phyloP scores from a whole-genome alignment of 257 asterid genomes.

The Gentiana dahurica region DNA sequence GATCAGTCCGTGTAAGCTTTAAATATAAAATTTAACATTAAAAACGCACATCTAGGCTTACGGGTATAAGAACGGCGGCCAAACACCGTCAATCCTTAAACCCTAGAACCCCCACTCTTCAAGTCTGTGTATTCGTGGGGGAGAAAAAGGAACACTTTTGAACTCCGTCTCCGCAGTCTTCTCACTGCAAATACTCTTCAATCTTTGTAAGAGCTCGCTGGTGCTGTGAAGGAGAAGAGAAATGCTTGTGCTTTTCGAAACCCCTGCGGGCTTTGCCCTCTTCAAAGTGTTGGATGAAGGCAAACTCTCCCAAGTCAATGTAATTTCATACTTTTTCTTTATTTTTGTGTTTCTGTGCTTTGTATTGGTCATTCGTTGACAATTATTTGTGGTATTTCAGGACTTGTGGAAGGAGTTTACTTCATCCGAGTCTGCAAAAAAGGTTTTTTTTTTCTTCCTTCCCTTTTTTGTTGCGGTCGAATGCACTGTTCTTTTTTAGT shows the following conservation, averaged over 20 bases:
- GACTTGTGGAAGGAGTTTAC: constrained; percentile 66
- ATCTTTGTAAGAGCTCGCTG: too few relatives aligned
- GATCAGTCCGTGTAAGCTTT: too few relatives aligned
- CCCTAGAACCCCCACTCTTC: too few relatives aligned
- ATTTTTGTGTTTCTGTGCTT: neutral
- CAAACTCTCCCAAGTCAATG: constrained; percentile 51
- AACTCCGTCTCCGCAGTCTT: too few relatives aligned
- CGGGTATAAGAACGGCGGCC: too few relatives aligned
- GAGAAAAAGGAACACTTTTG: too few relatives aligned
- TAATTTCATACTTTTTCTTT: neutral
- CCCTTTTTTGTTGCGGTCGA: too few relatives aligned
- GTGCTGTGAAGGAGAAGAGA: constrained; percentile 1
- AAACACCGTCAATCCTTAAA: too few relatives aligned
- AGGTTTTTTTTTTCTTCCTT: constrained; percentile 25
- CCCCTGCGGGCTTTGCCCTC: constrained; percentile 53
- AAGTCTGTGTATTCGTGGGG: too few relatives aligned
- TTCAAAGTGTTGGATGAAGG: constrained; percentile 54
- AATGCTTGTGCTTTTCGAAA: constrained; percentile 44
- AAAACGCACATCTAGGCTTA: too few relatives aligned
- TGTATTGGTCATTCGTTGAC: neutral
- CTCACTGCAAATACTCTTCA: too few relatives aligned
- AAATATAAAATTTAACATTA: too few relatives aligned
- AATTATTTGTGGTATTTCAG: constrained; percentile 20
- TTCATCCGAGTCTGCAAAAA: constrained; percentile 56
- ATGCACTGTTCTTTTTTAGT: neutral